A percentile compares a stretch with the other conserved stretches of the same genome.
Evolutionary conservation across 257 asterid genomes (phyloP).

Genomic region (Rauvolfia tetraphylla): DNA sequence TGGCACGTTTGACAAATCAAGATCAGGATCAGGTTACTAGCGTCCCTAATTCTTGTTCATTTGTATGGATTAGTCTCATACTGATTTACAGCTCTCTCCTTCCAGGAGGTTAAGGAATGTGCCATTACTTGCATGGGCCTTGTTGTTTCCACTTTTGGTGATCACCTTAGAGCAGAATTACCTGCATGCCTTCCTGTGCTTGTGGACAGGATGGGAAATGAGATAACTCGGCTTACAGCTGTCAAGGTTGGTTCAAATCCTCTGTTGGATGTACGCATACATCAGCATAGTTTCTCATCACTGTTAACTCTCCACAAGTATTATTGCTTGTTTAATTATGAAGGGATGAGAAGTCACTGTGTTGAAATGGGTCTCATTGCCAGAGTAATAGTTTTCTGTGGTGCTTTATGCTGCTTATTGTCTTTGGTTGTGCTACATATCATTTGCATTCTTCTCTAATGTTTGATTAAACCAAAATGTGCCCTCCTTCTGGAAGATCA

Average conservation of each 20-base stretch:
- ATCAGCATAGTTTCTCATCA: background rate
- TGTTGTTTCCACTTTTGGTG: slow-evolving; percentile 93
- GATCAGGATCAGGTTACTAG: slow-evolving; percentile 95
- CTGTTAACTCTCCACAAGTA: background rate
- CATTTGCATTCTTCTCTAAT: background rate
- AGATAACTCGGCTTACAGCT: slow-evolving; percentile 96
- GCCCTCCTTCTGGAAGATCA: background rate
- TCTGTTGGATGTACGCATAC: background rate
- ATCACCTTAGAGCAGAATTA: slow-evolving; percentile 71
- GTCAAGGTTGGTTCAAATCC: slow-evolving; percentile 67
- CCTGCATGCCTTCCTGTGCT: slow-evolving; percentile 95
- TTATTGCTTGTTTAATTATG: too few relatives aligned
- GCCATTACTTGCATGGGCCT: slow-evolving; percentile 99
- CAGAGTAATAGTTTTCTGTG: background rate
- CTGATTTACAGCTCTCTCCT: slow-evolving; percentile 24
- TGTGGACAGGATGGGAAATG: slow-evolving; percentile 99
- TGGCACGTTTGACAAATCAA: slow-evolving; percentile 97
- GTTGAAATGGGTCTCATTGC: background rate
- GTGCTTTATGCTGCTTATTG: background rate
- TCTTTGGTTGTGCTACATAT: background rate
- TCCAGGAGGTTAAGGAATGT: slow-evolving; percentile 98
- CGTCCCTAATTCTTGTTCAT: slow-evolving; percentile 15
- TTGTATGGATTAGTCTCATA: background rate
- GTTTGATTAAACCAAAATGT: background rate
- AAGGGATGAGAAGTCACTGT: too few relatives aligned